A percentile compares a stretch with the other conserved stretches of the same genome.
These are phyloP conservation scores for Lactifluus echinatus DNA, from an alignment of 768 basidiomycete genomes.

Conservation along the genomic window DNA sequence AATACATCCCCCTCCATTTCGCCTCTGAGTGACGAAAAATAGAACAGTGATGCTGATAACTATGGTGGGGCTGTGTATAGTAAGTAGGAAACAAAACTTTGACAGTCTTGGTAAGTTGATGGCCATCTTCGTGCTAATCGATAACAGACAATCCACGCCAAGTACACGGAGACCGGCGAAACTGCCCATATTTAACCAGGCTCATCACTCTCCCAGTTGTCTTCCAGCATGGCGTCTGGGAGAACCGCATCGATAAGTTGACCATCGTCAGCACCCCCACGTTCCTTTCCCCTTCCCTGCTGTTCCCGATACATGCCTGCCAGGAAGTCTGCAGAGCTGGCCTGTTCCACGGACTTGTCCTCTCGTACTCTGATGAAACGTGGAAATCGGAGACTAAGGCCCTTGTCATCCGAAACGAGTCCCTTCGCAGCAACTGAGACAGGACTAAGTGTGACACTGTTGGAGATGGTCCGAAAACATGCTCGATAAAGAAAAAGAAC, in stretches of 20 bases:
- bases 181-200: not conserved
- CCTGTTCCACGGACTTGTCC: constrained; percentile 67
- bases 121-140: not conserved
- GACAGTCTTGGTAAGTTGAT: constrained; percentile 2
- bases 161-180: not conserved
- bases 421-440: constrained; percentile 74
- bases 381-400: constrained; percentile 82
- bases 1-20: not conserved
- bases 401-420: constrained; percentile 46
- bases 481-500: not conserved
- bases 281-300: constrained; percentile 33
- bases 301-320: constrained; percentile 62
- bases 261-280: constrained; percentile 43
- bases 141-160: constrained; percentile 1
- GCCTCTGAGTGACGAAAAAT: not conserved
- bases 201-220: constrained; percentile 25
- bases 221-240: constrained; percentile 27
- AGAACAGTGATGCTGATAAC: not conserved
- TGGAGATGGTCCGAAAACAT: constrained; percentile 7
- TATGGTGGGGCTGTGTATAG: not conserved
- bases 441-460: constrained; percentile 74
- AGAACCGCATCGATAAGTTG: constrained; percentile 50
- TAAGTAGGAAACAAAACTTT: not conserved
- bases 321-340: constrained; percentile 63
- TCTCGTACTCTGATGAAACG: constrained; percentile 67